Evolutionary conservation across 768 basidiomycete species (phyloP).

Genomic region (Fomitopsis pulvina): DNA sequence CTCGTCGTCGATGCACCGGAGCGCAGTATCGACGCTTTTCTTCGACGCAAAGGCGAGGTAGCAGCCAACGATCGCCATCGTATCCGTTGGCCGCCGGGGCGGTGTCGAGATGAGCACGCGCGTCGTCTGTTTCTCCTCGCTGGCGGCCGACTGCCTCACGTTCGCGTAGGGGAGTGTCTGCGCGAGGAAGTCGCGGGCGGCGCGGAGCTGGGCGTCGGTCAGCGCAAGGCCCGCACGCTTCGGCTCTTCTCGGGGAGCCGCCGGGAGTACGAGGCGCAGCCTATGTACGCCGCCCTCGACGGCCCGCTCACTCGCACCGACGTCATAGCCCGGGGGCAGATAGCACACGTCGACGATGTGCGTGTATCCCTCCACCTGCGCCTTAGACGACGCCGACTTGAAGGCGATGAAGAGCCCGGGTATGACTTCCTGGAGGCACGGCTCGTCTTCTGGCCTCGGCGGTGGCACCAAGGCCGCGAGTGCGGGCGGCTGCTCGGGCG

Average conservation of each 20-base stretch:
- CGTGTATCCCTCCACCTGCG: conserved; percentile 15
- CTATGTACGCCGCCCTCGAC: conserved; percentile 8
- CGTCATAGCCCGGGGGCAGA: conserved; percentile 1
- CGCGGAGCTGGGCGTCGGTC: conserved; percentile 28
- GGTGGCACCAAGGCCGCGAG: background rate
- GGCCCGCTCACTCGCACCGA: conserved; percentile 4
- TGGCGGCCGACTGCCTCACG: conserved; percentile 3
- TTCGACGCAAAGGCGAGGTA: conserved; percentile 24
- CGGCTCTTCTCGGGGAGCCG: background rate
- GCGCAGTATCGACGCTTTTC: conserved; percentile 15
- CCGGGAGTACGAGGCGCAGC: conserved; percentile 16
- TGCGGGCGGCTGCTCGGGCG: background rate
- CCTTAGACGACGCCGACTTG: conserved; percentile 2
- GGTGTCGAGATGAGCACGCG: conserved; percentile 25
- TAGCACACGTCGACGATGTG: conserved; percentile 21
- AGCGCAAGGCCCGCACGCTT: conserved; percentile 20
- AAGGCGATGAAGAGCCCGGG: conserved; percentile 20
- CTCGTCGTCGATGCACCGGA: conserved; percentile 20
- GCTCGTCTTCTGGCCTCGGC: conserved; percentile 6
- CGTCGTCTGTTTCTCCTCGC: conserved; percentile 2
- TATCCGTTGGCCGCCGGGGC: conserved; percentile 23
- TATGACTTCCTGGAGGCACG: conserved; percentile 18
- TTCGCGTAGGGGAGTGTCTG: conserved; percentile 30
- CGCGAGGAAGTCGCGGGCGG: conserved; percentile 38
- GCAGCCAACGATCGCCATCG: conserved; percentile 20